Evolutionary conservation across 2,329 filamentous ascomycete species (phyloP).

Genomic region (Phoma sp.): DNA sequence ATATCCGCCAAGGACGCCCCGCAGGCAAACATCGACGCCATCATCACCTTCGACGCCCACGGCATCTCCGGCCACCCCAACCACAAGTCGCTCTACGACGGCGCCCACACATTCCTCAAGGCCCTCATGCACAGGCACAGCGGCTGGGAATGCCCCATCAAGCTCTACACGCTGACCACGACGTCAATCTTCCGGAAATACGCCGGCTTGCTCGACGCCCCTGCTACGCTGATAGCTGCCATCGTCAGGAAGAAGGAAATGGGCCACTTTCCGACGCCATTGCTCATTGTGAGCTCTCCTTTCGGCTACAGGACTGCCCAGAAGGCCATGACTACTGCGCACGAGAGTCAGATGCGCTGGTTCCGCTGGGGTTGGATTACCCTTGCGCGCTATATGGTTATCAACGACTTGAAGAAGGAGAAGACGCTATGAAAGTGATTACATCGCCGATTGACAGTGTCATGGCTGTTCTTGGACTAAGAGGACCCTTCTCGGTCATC

Average conservation of each 20-base stretch:
- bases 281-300: conserved; percentile 77
- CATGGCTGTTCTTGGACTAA: too few species aligned
- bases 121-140: conserved; percentile 68
- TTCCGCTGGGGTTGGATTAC: conserved; percentile 96
- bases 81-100: conserved; percentile 87
- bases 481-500: too few species aligned
- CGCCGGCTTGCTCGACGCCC: conserved; percentile 74
- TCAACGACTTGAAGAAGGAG: conserved; percentile 82
- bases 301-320: conserved; percentile 72
- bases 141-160: conserved; percentile 75
- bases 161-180: conserved; percentile 83
- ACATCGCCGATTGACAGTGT: too few species aligned
- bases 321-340: conserved; percentile 86
- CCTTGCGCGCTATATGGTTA: conserved; percentile 90
- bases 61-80: conserved; percentile 92
- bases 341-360: conserved; percentile 98
- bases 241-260: conserved; percentile 59
- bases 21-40: conserved; percentile 71
- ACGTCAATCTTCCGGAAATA: conserved; percentile 83
- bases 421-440: conserved; percentile 47
- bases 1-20: conserved; percentile 55
- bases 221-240: conserved; percentile 71
- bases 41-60: conserved; percentile 86
- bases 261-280: conserved; percentile 60
- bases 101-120: conserved; percentile 75